Conservation (phyloP, 2,329 filamentous ascomycete species). For the Botryotinia convoluta region DNA sequence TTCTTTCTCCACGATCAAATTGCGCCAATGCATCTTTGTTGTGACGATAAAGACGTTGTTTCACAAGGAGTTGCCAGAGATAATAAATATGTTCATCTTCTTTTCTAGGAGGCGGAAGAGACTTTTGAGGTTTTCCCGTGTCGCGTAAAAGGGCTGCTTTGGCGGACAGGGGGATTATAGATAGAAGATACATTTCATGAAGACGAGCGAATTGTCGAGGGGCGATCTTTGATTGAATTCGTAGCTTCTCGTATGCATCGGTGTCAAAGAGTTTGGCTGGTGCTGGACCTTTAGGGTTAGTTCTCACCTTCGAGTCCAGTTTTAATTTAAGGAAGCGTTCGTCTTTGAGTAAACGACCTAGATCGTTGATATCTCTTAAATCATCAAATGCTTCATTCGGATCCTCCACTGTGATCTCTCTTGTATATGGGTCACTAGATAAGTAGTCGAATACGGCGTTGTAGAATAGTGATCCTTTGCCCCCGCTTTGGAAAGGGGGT, state of each 20-base stretch:
- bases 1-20: constrained; percentile 64
- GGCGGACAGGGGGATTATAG: constrained; percentile 54
- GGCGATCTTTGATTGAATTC: constrained; percentile 65
- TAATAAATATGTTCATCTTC: constrained; percentile 61
- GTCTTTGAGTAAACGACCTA: constrained; percentile 59
- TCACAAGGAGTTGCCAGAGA: constrained; percentile 73
- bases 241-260: constrained; percentile 54
- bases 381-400: constrained; percentile 85
- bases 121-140: constrained; percentile 32
- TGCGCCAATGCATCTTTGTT: constrained; percentile 70
- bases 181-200: constrained; percentile 72
- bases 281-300: constrained; percentile 49
- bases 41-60: constrained; percentile 72
- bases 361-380: constrained; percentile 71
- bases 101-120: constrained; percentile 34
- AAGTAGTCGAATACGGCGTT: constrained; percentile 71
- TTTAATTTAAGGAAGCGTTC: constrained; percentile 56
- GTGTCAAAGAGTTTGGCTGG: constrained; percentile 59
- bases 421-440: constrained; percentile 58
- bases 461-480: constrained; percentile 79
- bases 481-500: constrained; percentile 78
- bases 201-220: constrained; percentile 73
- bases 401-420: constrained; percentile 90
- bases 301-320: constrained; percentile 51
- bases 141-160: constrained; percentile 50